These are phyloP conservation scores for Eimeria maxima DNA, from an alignment of 169 alveolate species.

Conservation along the genomic window DNA sequence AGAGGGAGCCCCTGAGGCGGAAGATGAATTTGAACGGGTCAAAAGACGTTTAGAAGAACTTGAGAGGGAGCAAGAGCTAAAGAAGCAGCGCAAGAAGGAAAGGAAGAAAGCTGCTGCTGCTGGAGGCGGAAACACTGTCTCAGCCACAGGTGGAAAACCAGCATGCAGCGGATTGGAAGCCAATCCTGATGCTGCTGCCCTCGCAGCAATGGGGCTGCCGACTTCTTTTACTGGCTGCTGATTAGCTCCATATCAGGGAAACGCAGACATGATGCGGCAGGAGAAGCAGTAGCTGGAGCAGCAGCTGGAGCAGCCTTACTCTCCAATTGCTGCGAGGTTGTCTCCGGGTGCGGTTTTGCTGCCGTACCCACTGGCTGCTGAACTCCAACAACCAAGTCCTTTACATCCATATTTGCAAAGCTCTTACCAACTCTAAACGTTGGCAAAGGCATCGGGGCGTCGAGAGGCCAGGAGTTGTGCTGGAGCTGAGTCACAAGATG, in stretches of 20 bases:
- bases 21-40: constrained; percentile 83
- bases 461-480: neutral
- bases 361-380: neutral
- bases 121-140: neutral
- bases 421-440: neutral
- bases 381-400: neutral
- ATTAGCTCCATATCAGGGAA: neutral
- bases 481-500: neutral
- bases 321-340: neutral
- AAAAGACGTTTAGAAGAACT: constrained; percentile 85
- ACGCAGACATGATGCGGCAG: neutral
- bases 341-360: neutral
- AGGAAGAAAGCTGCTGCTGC: constrained; percentile 53
- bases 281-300: neutral
- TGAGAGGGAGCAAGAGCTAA: constrained; percentile 76
- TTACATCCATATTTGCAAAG: neutral
- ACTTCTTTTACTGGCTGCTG: constrained; percentile 75
- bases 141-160: neutral
- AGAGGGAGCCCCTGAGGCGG: constrained; percentile 66
- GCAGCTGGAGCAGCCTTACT: neutral
- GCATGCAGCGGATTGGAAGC: neutral
- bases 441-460: neutral
- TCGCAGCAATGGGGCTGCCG: constrained; percentile 83
- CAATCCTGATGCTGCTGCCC: constrained; percentile 76
- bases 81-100: constrained; percentile 68